Base-by-base conservation (phyloP, 2,329 filamentous ascomycete species). In the Monilinia vaccinii-corymbosi region DNA sequence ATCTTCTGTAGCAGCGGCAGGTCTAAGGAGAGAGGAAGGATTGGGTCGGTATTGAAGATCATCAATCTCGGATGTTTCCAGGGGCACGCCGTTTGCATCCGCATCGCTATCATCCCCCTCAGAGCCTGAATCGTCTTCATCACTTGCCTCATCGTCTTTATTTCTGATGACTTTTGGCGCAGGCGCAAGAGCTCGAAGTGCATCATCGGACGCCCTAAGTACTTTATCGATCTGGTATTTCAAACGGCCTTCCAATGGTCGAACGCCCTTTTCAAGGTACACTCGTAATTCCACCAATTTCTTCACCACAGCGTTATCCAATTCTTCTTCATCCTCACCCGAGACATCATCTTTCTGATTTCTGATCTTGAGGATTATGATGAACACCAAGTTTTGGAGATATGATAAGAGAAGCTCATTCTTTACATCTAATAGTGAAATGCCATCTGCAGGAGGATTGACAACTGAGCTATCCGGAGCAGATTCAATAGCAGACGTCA, bases 201-300 rank as follows among this genome's bases (percentile, higher is more conserved):
- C 81, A 66, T 67, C 67, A 63, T 96, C 89, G 40, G 91, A 91
- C 0, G 91, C 89, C 64, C 91, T 88, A 23, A 99, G 79, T 31
- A 97, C 91, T 71, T 96, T 94, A 74, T 97, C 93, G 69, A 99
- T 91, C 72, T 97, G 92, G 75, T 97, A 99, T 66, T 91, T 93
- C 63, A 99, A 76, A 68, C 92, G 89, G 66, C 88, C 87, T 75
- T 99, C 95, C 18, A 97, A 76, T 0, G 94, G 94, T 18, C 89
- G 85, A 4, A 96, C 89, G 65, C 94, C 95, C 71, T 91, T 91
- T 70, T 99, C 95, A 1, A 99, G 79, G 72, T 95, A 97, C 0
- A 97, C 79, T n/a, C 93, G 84, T 56, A 97, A 78, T 73, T 96
- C 91, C 21, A 92, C 85, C n/a, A 99, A 80, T 71, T 96, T 96